Evolutionary conservation across 805 yeast species (phyloP), one percentile per base, ranked within the genome.

Genomic region (Priceomyces carsonii): DNA sequence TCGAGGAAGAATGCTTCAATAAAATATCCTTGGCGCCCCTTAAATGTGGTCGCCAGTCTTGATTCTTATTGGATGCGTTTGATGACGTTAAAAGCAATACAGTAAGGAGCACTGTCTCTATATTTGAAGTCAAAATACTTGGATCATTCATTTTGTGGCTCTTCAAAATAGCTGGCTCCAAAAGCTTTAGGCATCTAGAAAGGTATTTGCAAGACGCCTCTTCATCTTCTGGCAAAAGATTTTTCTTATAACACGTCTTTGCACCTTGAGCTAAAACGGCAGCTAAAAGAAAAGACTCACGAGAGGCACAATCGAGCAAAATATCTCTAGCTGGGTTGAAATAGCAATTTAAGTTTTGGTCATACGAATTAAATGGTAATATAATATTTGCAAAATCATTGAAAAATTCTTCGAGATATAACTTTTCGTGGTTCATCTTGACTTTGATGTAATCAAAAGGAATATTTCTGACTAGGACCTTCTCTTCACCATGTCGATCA

Each of bases 191-290:
- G 48, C 88, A 82, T 33, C 71, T 72, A 5, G 84, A 74, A 24
- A 83, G 57, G 48, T 84, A 83, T 10, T 73, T 66, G 46, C 80
- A 78, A 48, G 80, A 80, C 4, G 78, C 79, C 35, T 70, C 74
- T 50, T 82, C 86, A 51, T 82, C 86, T 28, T 74, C 73, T 0
- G 69, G 60, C 8, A 60, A 50, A n/a, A 56, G 47, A 2, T 69
- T 61, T 25, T 64, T 63, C 35, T 74, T 61, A 38, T 69, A 73
- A 1, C 73, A 59, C 3, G 74, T 66, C 28, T 78, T 63, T 0
- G 90, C 89, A 8, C 90, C 90, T 39, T 80, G 82, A 0, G 90
- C 85, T 29, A 83, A 53, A 3, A 82, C 71, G 0, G 87, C 85
- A 10, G 85, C 81, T 33, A 83, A 59, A 9, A 83, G 52, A 48